Conservation (phyloP, 768 basidiomycete species). For the Naganishia onofrii region DNA sequence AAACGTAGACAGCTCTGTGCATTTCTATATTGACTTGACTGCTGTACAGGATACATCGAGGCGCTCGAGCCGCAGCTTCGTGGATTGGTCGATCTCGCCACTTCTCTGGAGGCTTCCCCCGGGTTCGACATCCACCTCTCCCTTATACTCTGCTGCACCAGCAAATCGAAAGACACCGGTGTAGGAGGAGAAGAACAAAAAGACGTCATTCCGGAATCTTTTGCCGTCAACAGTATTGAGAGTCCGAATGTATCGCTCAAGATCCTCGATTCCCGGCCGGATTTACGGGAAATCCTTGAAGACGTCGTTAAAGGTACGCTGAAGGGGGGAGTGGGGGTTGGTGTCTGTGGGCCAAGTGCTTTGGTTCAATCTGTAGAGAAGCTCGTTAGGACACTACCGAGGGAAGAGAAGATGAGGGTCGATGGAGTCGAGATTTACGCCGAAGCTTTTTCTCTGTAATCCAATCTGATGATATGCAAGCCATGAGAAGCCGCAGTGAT, state of each 20-base stretch:
- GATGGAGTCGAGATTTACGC: slow-evolving; percentile 26
- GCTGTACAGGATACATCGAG: slow-evolving; percentile 27
- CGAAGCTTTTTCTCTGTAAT: slow-evolving; percentile 29
- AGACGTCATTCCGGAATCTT: background rate
- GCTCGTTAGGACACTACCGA: slow-evolving; percentile 5
- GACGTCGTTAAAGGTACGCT: slow-evolving; percentile 5
- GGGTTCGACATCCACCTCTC: slow-evolving; percentile 5
- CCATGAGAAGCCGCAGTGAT: too few relatives aligned
- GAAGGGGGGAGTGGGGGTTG: slow-evolving; percentile 33
- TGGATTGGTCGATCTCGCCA: slow-evolving; percentile 10
- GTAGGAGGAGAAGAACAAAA: background rate
- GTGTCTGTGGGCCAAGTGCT: slow-evolving; percentile 32
- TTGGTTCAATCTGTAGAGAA: slow-evolving; percentile 31
- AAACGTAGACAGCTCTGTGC: background rate
- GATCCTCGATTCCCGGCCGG: slow-evolving; percentile 31
- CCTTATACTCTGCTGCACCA: slow-evolving; percentile 21
- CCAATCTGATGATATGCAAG: background rate
- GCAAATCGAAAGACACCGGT: background rate
- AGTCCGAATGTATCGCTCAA: background rate
- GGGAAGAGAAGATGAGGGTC: slow-evolving; percentile 16
- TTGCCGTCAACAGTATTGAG: background rate
- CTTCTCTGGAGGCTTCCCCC: background rate
- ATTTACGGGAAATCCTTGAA: slow-evolving; percentile 23
- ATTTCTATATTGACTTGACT: slow-evolving; percentile 5
- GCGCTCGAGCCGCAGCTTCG: slow-evolving; percentile 26